A percentile compares a stretch with the other conserved stretches of the same genome.
Conservation (phyloP, 2,329 filamentous ascomycete genomes). For the Phialophora tarda region DNA sequence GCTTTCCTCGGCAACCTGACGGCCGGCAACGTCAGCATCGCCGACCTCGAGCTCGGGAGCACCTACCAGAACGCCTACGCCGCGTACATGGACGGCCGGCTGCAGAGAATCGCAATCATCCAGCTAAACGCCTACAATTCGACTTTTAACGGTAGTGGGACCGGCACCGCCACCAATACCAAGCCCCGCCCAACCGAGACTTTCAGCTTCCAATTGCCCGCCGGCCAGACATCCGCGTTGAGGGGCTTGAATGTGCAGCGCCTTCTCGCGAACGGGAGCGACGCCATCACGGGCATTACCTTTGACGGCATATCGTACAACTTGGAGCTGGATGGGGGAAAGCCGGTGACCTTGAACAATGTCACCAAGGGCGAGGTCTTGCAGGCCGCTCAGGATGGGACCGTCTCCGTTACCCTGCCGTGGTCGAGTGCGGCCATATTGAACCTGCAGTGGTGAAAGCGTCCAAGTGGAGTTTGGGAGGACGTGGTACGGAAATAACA, state of each 20-base stretch:
- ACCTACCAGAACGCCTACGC: constrained; percentile 60
- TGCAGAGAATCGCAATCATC: constrained; percentile 60
- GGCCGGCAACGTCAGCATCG: constrained; percentile 50
- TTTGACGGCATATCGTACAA: constrained; percentile 69
- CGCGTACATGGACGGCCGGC: constrained; percentile 54
- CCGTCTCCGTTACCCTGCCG: constrained; percentile 40
- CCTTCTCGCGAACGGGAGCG: constrained; percentile 66
- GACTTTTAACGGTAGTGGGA: constrained; percentile 46
- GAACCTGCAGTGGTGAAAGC: constrained; percentile 31
- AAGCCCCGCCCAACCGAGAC: constrained; percentile 34
- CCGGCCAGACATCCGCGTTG: constrained; percentile 20
- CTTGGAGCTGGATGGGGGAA: constrained; percentile 61
- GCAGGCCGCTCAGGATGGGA: constrained; percentile 45
- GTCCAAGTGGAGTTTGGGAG: not conserved
- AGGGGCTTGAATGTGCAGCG: constrained; percentile 52
- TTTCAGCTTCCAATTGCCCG: constrained; percentile 42
- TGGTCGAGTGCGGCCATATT: constrained; percentile 42
- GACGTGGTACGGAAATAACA: not conserved
- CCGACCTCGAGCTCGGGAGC: constrained; percentile 52
- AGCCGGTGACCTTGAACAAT: constrained; percentile 61
- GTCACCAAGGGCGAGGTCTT: constrained; percentile 59
- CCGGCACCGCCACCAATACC: constrained; percentile 37
- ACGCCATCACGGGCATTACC: constrained; percentile 66
- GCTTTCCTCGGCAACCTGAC: constrained; percentile 57
- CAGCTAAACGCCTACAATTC: constrained; percentile 67